These are phyloP conservation scores for Metschnikowia vanudenii DNA, from an alignment of 805 yeast species.

Conservation along the genomic window DNA sequence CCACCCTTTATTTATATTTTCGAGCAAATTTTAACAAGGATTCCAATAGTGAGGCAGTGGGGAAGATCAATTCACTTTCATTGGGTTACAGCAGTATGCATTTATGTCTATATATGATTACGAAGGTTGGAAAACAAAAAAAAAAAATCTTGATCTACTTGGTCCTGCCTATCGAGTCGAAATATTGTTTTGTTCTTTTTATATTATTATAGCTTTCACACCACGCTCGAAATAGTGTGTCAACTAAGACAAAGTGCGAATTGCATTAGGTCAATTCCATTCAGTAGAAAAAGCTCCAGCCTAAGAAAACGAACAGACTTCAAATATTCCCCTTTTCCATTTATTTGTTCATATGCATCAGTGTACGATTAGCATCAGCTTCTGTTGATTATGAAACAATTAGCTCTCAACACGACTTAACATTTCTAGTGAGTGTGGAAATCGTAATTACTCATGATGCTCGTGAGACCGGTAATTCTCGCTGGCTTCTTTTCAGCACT, in stretches of 20 bases:
- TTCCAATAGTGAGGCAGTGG: neutral
- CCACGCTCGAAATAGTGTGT: too few species aligned
- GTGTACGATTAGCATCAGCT: too few species aligned
- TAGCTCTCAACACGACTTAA: neutral
- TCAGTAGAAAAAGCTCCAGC: too few species aligned
- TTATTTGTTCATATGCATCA: too few species aligned
- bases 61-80: neutral
- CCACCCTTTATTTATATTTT: neutral
- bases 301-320: too few species aligned
- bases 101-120: neutral
- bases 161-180: neutral
- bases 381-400: too few species aligned
- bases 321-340: too few species aligned
- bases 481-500: constrained; percentile 11
- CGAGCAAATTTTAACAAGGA: neutral
- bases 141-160: neutral
- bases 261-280: too few species aligned
- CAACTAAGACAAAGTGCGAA: too few species aligned
- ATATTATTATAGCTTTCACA: too few species aligned
- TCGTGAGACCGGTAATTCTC: constrained; percentile 36
- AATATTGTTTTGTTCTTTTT: too few species aligned
- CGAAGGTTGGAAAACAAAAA: neutral
- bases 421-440: constrained; percentile 18
- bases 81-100: neutral
- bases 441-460: constrained; percentile 40